These are phyloP conservation scores for Globisporangium nagaii DNA, from an alignment of 352 stramenopile species.

Conservation along the genomic window DNA sequence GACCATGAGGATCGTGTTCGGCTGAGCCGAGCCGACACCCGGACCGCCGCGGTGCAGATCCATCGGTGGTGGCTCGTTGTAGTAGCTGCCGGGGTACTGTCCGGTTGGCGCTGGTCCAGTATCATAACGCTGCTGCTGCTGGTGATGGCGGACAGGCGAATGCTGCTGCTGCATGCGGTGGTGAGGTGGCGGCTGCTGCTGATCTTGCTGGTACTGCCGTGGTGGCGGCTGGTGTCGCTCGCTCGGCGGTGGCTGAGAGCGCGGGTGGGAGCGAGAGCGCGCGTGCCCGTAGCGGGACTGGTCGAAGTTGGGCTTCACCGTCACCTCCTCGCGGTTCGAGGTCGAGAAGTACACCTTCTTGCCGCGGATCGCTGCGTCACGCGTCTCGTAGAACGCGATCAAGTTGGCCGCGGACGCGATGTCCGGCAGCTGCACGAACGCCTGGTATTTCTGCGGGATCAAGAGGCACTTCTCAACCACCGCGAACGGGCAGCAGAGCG, in stretches of 20 bases:
- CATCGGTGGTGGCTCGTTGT: conserved; percentile 1
- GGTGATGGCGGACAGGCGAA: not conserved
- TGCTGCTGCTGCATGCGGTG: conserved; percentile 9
- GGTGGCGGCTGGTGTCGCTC: conserved; percentile 4
- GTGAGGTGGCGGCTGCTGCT: not conserved
- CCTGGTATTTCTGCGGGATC: conserved; percentile 68
- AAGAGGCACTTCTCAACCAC: conserved; percentile 77
- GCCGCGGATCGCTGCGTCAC: conserved; percentile 66
- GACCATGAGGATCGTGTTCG: conserved; percentile 76
- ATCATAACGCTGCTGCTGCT: conserved; percentile 9
- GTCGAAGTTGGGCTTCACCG: conserved; percentile 15
- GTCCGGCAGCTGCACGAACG: conserved; percentile 77
- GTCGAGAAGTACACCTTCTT: conserved; percentile 81
- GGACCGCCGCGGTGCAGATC: conserved; percentile 18
- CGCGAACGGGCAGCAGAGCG: conserved; percentile 74
- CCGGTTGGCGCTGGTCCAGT: conserved; percentile 4
- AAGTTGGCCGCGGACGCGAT: conserved; percentile 58
- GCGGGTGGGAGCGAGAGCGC: not conserved
- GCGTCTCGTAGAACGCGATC: conserved; percentile 73
- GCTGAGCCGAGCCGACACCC: conserved; percentile 25
- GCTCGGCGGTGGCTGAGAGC: not conserved
- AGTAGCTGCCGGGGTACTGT: not conserved
- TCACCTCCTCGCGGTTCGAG: conserved; percentile 66
- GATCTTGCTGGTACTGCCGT: conserved; percentile 7
- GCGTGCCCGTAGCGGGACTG: not conserved